These are phyloP conservation scores for Piper betle DNA, from an alignment of 164 flowering plant species.

Conservation along the genomic window DNA sequence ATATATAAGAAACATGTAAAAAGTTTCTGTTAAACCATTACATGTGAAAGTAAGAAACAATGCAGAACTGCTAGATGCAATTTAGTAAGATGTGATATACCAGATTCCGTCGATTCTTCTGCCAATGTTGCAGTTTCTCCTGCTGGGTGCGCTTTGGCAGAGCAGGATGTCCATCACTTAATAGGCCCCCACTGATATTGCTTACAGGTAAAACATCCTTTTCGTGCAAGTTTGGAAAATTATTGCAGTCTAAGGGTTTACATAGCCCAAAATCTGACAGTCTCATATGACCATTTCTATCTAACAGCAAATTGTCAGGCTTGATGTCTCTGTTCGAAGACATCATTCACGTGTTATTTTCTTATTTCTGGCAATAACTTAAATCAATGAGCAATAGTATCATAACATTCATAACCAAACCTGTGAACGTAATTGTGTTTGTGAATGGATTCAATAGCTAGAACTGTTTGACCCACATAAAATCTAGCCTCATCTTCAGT, in stretches of 20 bases:
- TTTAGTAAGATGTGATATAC: constrained; percentile 16
- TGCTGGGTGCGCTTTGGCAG: constrained; percentile 78
- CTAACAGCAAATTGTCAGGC: constrained; percentile 89
- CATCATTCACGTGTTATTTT: background rate
- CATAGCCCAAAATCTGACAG: constrained; percentile 96
- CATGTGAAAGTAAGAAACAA: background rate
- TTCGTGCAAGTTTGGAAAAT: constrained; percentile 41
- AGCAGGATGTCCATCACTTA: constrained; percentile 51
- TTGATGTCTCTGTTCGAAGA: constrained; percentile 72
- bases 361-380: background rate
- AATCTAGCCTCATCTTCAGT: constrained; percentile 93
- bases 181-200: constrained; percentile 42
- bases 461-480: constrained; percentile 86
- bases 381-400: background rate
- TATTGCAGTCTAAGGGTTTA: constrained; percentile 85
- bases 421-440: constrained; percentile 94
- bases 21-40: constrained; percentile 4
- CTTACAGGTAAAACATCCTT: constrained; percentile 48
- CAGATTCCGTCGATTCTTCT: constrained; percentile 82
- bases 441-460: constrained; percentile 93
- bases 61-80: background rate
- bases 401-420: constrained; percentile 15
- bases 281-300: constrained; percentile 88
- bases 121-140: constrained; percentile 96
- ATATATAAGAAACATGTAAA: too few relatives aligned